These are phyloP conservation scores for Puya raimondii DNA, from an alignment of 176 grass and related monocot genomes.

Conservation along the genomic window DNA sequence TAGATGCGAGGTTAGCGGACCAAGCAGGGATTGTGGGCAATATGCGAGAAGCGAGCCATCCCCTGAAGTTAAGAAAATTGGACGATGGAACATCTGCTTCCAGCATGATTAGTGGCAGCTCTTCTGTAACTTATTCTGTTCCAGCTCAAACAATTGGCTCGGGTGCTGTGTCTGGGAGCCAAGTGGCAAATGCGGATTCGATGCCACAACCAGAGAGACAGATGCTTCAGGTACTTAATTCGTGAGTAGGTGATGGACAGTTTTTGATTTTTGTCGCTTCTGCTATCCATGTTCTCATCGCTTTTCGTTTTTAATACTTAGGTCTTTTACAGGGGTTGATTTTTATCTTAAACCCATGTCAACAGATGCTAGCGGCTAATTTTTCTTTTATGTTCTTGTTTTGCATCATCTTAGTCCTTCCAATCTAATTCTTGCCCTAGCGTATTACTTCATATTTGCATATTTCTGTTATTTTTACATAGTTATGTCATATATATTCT, in stretches of 20 bases:
- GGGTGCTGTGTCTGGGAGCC: constrained; percentile 32
- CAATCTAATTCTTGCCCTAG: too few relatives aligned
- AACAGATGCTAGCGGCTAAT: too few relatives aligned
- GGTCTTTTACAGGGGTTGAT: too few relatives aligned
- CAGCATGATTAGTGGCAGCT: constrained; percentile 26
- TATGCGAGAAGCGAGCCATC: constrained; percentile 35
- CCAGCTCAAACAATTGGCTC: constrained; percentile 32
- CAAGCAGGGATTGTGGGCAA: constrained; percentile 22
- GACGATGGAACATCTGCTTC: constrained; percentile 41
- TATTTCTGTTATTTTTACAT: constrained; percentile 1
- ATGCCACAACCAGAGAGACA: constrained; percentile 48
- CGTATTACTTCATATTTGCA: not conserved
- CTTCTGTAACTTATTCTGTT: constrained; percentile 22
- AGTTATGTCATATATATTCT: constrained; percentile 2
- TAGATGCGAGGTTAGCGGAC: constrained; percentile 6
- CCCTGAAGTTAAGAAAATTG: constrained; percentile 53
- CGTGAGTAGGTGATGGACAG: not conserved
- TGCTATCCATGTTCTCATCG: not conserved
- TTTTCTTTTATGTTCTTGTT: too few relatives aligned
- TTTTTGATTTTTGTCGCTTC: constrained; percentile 11
- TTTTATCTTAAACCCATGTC: too few relatives aligned
- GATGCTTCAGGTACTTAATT: constrained; percentile 49
- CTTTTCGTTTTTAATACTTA: not conserved
- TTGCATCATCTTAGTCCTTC: too few relatives aligned
- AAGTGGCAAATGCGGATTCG: constrained; percentile 28